A percentile compares a stretch with the other conserved stretches of the same genome.
These are phyloP conservation scores for Rhodofomes roseus DNA, from an alignment of 1,284 basidiomycete species.

Conservation along the genomic window DNA sequence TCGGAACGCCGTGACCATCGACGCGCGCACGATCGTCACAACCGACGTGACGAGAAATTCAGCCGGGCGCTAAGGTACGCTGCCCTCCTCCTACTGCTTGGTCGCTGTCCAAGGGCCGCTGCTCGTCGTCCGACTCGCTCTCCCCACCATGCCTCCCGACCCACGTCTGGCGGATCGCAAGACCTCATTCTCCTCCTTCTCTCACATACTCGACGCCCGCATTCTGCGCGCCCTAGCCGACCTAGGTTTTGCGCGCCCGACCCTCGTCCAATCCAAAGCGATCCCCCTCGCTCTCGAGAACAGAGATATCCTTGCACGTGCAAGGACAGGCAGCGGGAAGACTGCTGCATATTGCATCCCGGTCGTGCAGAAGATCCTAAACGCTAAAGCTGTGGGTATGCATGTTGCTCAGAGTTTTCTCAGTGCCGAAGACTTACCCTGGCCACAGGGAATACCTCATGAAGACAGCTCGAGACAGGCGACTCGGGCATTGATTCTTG, in stretches of 20 bases:
- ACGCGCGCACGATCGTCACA: no score
- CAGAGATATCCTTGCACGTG: constrained; percentile 90
- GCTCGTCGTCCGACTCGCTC: no score
- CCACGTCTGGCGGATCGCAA: constrained; percentile 47
- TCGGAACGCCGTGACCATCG: no score
- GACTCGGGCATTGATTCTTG: constrained; percentile 84
- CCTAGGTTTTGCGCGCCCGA: constrained; percentile 78
- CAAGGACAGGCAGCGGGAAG: constrained; percentile 95
- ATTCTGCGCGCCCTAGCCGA: constrained; percentile 79
- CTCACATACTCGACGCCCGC: constrained; percentile 72
- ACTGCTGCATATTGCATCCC: constrained; percentile 96
- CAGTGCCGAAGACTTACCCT: background rate
- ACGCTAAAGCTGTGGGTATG: constrained; percentile 71
- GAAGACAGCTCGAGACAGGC: constrained; percentile 43
- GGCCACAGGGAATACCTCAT: constrained; percentile 13
- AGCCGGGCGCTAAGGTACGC: no score
- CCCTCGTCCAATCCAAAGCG: constrained; percentile 76
- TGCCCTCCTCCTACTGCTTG: no score
- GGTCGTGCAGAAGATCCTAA: constrained; percentile 85
- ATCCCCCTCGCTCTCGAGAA: constrained; percentile 89
- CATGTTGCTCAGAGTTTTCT: constrained; percentile 1
- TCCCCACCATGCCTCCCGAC: constrained; percentile 25
- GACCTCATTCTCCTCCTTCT: constrained; percentile 62
- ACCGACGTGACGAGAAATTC: no score
- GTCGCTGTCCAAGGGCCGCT: no score